These are phyloP conservation scores for Vittaforma corneae DNA, from an alignment of 371 early-diverging fungal genomes.

Conservation along the genomic window DNA sequence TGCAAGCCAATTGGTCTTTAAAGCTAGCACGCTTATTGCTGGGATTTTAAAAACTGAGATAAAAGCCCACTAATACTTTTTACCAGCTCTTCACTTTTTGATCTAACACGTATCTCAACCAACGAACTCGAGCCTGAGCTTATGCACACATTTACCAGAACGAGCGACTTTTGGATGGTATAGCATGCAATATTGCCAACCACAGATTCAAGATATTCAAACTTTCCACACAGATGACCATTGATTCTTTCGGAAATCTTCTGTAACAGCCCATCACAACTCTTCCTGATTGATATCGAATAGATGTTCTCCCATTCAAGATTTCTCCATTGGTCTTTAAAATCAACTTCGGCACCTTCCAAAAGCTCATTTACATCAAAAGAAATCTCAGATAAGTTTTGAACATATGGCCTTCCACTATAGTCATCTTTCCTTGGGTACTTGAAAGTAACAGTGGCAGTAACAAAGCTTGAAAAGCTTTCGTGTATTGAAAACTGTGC, in stretches of 20 bases:
- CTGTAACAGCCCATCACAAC: conserved; percentile 14
- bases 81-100: conserved; percentile 50
- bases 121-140: conserved; percentile 8
- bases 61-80: conserved; percentile 49
- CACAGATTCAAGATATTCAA: conserved; percentile 29
- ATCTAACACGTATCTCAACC: conserved; percentile 51
- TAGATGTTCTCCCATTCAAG: conserved; percentile 60
- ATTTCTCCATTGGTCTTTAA: conserved; percentile 49
- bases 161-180: conserved; percentile 44
- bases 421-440: conserved; percentile 38
- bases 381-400: conserved; percentile 49
- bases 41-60: conserved; percentile 19
- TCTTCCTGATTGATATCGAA: conserved; percentile 17
- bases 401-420: conserved; percentile 17
- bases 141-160: conserved; percentile 52
- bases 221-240: conserved; percentile 37
- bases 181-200: conserved; percentile 49
- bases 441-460: conserved; percentile 44
- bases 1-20: too few relatives aligned
- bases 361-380: conserved; percentile 53
- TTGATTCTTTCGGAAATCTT: conserved; percentile 31
- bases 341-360: conserved; percentile 36
- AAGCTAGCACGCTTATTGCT: not conserved
- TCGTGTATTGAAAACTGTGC: conserved; percentile 42
- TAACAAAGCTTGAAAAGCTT: conserved; percentile 48